phyloP scores from a whole-genome alignment of 768 basidiomycete species.

The Leucocoprinus sp. region DNA sequence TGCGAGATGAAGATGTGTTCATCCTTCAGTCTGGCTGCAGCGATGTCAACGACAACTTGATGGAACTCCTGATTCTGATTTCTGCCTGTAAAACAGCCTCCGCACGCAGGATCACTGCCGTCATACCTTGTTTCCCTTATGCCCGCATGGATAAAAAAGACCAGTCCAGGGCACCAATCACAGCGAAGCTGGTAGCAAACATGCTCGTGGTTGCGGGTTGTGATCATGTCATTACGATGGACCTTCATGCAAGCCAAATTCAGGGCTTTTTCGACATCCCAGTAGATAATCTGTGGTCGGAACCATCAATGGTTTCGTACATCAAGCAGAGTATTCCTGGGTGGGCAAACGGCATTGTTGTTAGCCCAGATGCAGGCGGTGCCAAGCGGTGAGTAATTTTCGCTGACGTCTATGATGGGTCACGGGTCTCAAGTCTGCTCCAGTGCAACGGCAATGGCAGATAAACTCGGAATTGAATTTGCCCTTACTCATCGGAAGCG shows the following conservation, averaged over 20 bases:
- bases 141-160: constrained; percentile 98
- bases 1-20: constrained; percentile 98
- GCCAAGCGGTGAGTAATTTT: constrained; percentile 77
- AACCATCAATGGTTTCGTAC: constrained; percentile 90
- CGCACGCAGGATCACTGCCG: constrained; percentile 90
- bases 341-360: constrained; percentile 87
- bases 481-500: constrained; percentile 92
- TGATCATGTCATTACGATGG: constrained; percentile 99
- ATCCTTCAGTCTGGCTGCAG: constrained; percentile 89
- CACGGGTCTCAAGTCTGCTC: constrained; percentile 8
- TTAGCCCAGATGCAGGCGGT: constrained; percentile 96
- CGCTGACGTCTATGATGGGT: constrained; percentile 10
- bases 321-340: constrained; percentile 79
- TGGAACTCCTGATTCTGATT: constrained; percentile 98
- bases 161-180: constrained; percentile 91
- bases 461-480: constrained; percentile 92
- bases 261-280: constrained; percentile 99
- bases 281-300: constrained; percentile 94
- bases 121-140: constrained; percentile 97
- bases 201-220: constrained; percentile 97
- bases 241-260: constrained; percentile 94
- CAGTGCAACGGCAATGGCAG: constrained; percentile 91
- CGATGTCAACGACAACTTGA: constrained; percentile 93
- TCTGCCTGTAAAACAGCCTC: constrained; percentile 97
- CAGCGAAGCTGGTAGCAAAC: constrained; percentile 96